Base-by-base conservation (phyloP, 345 rosid genomes). In the Syzygium aromaticum region DNA sequence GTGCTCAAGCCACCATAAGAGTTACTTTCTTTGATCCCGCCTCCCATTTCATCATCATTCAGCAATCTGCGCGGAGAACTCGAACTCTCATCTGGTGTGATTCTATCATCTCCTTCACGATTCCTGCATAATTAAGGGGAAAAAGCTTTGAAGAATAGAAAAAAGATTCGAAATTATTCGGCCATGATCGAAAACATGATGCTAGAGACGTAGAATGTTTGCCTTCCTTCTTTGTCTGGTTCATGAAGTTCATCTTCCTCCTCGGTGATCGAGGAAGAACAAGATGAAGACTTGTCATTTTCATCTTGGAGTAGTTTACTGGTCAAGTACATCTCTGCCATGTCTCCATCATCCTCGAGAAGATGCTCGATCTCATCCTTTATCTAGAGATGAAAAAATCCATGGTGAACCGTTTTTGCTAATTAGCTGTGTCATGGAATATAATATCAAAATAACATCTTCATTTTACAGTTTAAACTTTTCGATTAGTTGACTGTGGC, bases 361-460 rank as follows among this genome's bases (percentile, higher is more conserved):
- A 92, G 90, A 84, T 90, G 90, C 87, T 92, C 93, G 49, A 92
- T 90, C 90, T 90, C 92, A 67, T 89, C 92, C 89, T 91, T 92
- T 54, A 92, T 92, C 92, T 92, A 88, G 33, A 13, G 30, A n/a
- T 30, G 12, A 27, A 25, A 52, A 49, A 38, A 85, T 33, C n/a
- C 10, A 22, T 0, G 3, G 1, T 7, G 77, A 73, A 19, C 1
- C 19, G 25, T 21, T 5, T 38, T 3, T 33, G 22, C 11, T 2
- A 3, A 85, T 15, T 57, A 49, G 1, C 27, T 51, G 4, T 49
- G 25, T 17, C 46, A 33, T 4, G 7, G 3, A 17, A 67, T 33
- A 17, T 21, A 33, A 19, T 17, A 33, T 67, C 5, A 17, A 33
- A 67, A 16, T 4, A 5, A 73, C 3, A 2, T 38, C 3, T 73